Evolutionary conservation across 1,139 yeast genomes (phyloP).

Genomic region (Debaryomycetaceae sp.): DNA sequence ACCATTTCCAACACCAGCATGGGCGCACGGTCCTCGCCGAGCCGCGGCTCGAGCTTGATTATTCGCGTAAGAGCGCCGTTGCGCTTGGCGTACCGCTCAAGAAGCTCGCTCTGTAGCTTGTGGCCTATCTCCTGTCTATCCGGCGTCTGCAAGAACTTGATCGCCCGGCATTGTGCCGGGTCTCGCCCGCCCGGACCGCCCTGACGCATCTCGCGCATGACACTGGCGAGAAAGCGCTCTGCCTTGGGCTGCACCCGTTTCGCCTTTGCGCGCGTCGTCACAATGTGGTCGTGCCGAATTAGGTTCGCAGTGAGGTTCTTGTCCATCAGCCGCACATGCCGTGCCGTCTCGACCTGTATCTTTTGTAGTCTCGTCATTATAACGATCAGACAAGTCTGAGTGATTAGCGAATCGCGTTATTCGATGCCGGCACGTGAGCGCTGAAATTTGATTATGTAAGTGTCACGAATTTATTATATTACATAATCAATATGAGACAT

Average conservation of each 20-base stretch:
- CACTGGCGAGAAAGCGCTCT: constrained; percentile 27
- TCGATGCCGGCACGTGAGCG: no score
- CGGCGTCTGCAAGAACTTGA: constrained; percentile 30
- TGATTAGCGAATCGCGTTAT: no score
- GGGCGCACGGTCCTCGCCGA: constrained; percentile 82
- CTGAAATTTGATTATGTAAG: no score
- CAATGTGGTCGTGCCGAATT: constrained; percentile 35
- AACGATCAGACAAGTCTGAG: no score
- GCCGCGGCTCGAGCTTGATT: constrained; percentile 71
- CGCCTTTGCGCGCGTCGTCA: constrained; percentile 36
- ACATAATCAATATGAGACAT: no score
- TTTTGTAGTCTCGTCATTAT: constrained; percentile 26
- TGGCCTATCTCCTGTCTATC: constrained; percentile 31
- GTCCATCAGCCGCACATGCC: constrained; percentile 36
- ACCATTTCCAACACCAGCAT: constrained; percentile 85
- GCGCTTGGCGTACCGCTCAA: constrained; percentile 52
- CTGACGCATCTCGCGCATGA: constrained; percentile 11
- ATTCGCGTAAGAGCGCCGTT: constrained; percentile 82
- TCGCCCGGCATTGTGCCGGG: constrained; percentile 12
- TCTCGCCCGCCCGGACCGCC: no score
- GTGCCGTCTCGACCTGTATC: constrained; percentile 33
- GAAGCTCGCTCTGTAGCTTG: constrained; percentile 56
- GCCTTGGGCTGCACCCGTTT: constrained; percentile 36
- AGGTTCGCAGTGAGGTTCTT: constrained; percentile 36
- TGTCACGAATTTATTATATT: no score